phyloP scores from a whole-genome alignment of 192 early-diverging fungal species.

The Linnemannia schmuckeri region DNA sequence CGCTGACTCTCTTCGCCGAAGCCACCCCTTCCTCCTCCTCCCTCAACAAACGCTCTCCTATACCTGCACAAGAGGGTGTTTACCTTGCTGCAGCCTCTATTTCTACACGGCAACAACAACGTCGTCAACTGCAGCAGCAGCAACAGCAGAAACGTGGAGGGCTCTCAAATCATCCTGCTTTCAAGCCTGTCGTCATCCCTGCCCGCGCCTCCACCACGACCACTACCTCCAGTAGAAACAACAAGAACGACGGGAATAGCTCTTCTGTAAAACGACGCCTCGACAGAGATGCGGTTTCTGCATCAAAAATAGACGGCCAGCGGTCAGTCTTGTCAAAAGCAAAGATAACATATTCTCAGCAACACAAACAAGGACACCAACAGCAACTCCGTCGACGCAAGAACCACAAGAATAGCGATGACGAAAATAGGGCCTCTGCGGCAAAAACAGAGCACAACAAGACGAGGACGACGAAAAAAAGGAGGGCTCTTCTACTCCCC shows the following conservation, averaged over 20 bases:
- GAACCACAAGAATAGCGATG: conserved; percentile 7
- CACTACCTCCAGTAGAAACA: not conserved
- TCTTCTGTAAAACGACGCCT: not conserved
- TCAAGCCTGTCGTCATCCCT: not conserved
- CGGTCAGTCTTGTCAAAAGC: not conserved
- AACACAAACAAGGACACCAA: not conserved
- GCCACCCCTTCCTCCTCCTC: not conserved
- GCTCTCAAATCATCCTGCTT: not conserved
- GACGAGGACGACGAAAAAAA: not conserved
- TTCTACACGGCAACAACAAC: conserved; percentile 1
- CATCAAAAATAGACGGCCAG: not conserved
- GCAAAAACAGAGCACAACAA: not conserved
- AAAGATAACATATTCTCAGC: not conserved
- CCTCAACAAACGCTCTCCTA: not conserved
- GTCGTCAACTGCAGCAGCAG: not conserved
- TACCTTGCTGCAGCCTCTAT: not conserved
- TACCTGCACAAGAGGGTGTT: not conserved
- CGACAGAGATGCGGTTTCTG: not conserved
- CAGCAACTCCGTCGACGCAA: conserved; percentile 1
- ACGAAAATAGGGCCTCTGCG: not conserved
- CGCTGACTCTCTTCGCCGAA: conserved; percentile 7
- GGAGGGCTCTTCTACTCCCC: not conserved
- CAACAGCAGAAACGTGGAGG: not conserved
- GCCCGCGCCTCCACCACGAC: not conserved
- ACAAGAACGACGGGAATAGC: not conserved